A percentile compares a stretch with the other conserved stretches of the same genome.
phyloP scores from a whole-genome alignment of 208 protist genomes.

The Wallacemonas sp. region DNA sequence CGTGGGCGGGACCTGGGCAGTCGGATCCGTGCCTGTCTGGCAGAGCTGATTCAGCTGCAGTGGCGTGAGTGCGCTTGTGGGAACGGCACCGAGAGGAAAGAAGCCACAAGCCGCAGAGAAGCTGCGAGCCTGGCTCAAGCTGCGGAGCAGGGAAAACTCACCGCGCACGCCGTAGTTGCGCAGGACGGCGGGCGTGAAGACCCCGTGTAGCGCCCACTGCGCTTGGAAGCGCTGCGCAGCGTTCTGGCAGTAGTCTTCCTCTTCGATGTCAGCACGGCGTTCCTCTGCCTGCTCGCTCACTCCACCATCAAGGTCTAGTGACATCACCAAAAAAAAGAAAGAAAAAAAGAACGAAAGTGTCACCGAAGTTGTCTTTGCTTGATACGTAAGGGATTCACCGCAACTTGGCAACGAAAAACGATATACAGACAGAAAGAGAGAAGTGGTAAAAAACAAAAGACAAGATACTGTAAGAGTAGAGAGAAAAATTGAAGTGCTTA shows the following conservation, averaged over 20 bases:
- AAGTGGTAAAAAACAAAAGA: neutral
- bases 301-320: slow-evolving; percentile 5
- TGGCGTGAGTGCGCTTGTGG: slow-evolving; percentile 17
- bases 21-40: neutral
- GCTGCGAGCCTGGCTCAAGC: slow-evolving; percentile 35
- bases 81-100: slow-evolving; percentile 22
- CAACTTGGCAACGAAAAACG: too few relatives aligned
- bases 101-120: slow-evolving; percentile 44
- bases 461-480: neutral
- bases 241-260: slow-evolving; percentile 48
- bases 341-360: slow-evolving; percentile 10
- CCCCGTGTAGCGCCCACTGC: slow-evolving; percentile 32
- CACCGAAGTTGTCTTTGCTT: too few relatives aligned
- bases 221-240: slow-evolving; percentile 34
- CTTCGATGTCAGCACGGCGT: slow-evolving; percentile 25
- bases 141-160: slow-evolving; percentile 28
- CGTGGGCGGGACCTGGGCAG: neutral
- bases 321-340: slow-evolving; percentile 17
- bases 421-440: too few relatives aligned
- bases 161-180: slow-evolving; percentile 51
- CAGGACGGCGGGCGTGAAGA: slow-evolving; percentile 37
- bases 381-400: too few relatives aligned
- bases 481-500: too few relatives aligned
- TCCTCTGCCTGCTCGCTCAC: slow-evolving; percentile 11
- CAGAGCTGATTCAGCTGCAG: slow-evolving; percentile 6